Percentiles rank a stretch among this genome's conserved stretches.
These are phyloP conservation scores for Orobanche coerulescens DNA, from an alignment of 257 asterid species.

Conservation along the genomic window DNA sequence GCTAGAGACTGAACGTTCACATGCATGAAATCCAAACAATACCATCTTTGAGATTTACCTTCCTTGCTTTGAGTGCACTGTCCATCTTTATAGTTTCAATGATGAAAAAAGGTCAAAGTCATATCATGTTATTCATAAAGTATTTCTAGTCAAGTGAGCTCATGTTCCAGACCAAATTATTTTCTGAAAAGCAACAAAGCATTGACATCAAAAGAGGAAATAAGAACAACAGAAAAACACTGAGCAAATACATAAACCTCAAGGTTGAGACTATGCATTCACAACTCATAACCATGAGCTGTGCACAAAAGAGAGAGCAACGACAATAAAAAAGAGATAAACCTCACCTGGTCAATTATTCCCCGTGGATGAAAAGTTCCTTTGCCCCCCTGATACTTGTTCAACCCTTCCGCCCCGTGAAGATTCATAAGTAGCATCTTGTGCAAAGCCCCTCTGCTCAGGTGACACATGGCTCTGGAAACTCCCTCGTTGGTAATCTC, in stretches of 20 bases:
- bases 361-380: conserved; percentile 23
- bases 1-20: not conserved
- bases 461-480: conserved; percentile 17
- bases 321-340: not conserved
- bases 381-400: conserved; percentile 22
- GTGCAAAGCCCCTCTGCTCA: conserved; percentile 28
- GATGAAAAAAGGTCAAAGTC: too few species aligned
- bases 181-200: not conserved
- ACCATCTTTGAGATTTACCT: not conserved
- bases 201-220: not conserved
- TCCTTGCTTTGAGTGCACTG: not conserved
- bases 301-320: conserved; percentile 2
- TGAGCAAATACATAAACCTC: not conserved
- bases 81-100: not conserved
- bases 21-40: not conserved
- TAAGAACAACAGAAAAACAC: not conserved
- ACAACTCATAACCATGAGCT: conserved; percentile 3
- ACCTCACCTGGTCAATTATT: conserved; percentile 34
- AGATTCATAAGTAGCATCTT: conserved; percentile 26
- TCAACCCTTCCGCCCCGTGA: conserved; percentile 30
- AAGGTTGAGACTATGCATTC: not conserved
- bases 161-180: not conserved
- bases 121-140: too few species aligned
- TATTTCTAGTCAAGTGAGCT: not conserved
- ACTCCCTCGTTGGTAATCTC: conserved; percentile 18